phyloP scores from a whole-genome alignment of 2,329 filamentous ascomycete genomes.

The Aspergillus neotritici region DNA sequence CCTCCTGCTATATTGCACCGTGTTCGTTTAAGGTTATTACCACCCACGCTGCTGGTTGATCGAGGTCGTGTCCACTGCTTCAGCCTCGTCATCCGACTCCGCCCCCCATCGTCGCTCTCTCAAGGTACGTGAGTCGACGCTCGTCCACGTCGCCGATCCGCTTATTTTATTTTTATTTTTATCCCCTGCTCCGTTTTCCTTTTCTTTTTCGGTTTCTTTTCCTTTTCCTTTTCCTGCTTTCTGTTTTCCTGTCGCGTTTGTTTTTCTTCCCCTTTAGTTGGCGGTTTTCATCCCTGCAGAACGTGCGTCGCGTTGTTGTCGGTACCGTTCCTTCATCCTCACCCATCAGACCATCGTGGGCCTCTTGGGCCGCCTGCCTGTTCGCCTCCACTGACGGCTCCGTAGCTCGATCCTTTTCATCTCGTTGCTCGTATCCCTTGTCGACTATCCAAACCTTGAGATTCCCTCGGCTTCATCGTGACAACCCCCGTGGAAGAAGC shows the following conservation, averaged over 20 bases:
- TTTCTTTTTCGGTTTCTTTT: neutral
- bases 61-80: too few species aligned
- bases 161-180: constrained; percentile 1
- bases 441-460: neutral
- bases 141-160: neutral
- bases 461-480: too few species aligned
- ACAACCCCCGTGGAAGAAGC: too few species aligned
- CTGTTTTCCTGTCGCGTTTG: constrained; percentile 1
- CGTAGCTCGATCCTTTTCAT: constrained; percentile 4
- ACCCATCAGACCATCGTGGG: too few species aligned
- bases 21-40: too few species aligned
- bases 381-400: constrained; percentile 8
- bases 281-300: too few species aligned
- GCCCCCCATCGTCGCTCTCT: neutral
- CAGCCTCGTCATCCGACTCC: too few species aligned
- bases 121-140: constrained; percentile 7
- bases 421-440: neutral
- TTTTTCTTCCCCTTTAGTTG: constrained; percentile 5
- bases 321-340: too few species aligned
- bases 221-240: neutral
- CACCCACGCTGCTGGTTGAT: too few species aligned
- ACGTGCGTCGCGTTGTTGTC: too few species aligned
- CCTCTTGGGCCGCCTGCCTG: constrained; percentile 1
- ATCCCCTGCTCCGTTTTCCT: neutral
- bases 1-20: too few species aligned